A percentile compares a stretch with the other conserved stretches of the same genome.
Evolutionary conservation across 2,329 filamentous ascomycete genomes (phyloP).

Genomic region (Alternaria ventricosa): DNA sequence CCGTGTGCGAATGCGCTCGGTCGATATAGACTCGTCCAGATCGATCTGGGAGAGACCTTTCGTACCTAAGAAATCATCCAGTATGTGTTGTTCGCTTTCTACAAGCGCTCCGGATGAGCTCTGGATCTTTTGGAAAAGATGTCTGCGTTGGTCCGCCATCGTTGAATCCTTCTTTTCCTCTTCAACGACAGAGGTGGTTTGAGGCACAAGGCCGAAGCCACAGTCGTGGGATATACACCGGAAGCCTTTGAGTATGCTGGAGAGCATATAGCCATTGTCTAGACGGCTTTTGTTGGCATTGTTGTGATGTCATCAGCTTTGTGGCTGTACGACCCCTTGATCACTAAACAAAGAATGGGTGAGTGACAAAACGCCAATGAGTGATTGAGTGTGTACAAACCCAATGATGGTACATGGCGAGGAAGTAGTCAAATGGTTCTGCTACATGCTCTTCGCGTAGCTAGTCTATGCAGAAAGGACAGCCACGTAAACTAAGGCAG

Average conservation of each 20-base stretch:
- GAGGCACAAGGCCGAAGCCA: not conserved
- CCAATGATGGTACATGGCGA: not conserved
- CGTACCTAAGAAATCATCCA: not conserved
- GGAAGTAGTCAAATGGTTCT: not conserved
- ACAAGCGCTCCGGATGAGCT: not conserved
- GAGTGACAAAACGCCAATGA: not conserved
- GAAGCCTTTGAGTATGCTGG: not conserved
- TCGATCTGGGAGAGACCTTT: not conserved
- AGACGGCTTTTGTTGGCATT: not conserved
- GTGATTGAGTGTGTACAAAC: not conserved
- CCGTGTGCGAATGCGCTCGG: not conserved
- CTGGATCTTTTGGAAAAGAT: not conserved
- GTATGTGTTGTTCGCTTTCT: not conserved
- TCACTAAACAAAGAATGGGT: not conserved
- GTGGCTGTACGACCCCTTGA: not conserved
- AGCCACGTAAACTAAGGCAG: not conserved
- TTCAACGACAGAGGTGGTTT: not conserved
- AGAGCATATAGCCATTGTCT: not conserved
- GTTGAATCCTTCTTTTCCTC: not conserved
- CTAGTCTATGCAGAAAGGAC: not conserved
- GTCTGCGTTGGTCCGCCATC: not conserved
- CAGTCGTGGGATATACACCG: not conserved
- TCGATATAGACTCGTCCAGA: not conserved
- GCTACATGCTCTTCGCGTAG: not conserved
- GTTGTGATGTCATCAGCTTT: not conserved